Evolutionary conservation across 306 rosid species (phyloP), one percentile per base, ranked within the genome.

Genomic region (Leucaena leucocephala): DNA sequence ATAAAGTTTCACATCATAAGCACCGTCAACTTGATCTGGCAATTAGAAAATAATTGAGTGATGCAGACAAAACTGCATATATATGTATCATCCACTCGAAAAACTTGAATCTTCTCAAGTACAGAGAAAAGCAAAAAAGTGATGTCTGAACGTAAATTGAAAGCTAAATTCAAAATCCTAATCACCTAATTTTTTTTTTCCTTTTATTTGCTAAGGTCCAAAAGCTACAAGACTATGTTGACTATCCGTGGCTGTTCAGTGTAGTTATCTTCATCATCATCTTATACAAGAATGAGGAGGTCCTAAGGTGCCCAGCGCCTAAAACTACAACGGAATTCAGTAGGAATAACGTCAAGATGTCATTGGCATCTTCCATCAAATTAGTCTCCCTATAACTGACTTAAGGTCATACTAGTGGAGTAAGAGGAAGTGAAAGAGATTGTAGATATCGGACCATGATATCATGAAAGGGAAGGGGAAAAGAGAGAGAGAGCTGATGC

Each of bases 1-100:
- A 74, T 94, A 92, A 58, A 94, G 90, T 85, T 89, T 94, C 1
- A 79, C 92, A 64, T 72, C 83, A 78, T 68, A 54, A 5, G 52
- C 22, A 58, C 69, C 74, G 50, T 88, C 94, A 13, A 82, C 38
- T 75, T 71, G 85, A 87, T 91, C 98, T 90, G 80, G 70, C 59
- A 75, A 54, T 34, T 11, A 44, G 21, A 17, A 77, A n/a, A 70
- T 61, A 55, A 54, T 2, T 42, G 54, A 74, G 27, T 16, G 7
- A 40, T 57, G 40, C 82, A 54, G 16, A 19, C 46, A 35, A 39
- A 14, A 27, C 35, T 27, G 16, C 39, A 39, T 38, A 59, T 40
- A 45, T 35, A 62, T 55, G 62, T 10, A 22, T 58, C 12, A 21
- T 79, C 64, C 76, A 42, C 59, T 4, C n/a, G 17, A 43, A 13